Evolutionary conservation across 768 basidiomycete genomes (phyloP), one percentile per base, ranked within the genome.

Genomic region (Thelephora ganbajun): DNA sequence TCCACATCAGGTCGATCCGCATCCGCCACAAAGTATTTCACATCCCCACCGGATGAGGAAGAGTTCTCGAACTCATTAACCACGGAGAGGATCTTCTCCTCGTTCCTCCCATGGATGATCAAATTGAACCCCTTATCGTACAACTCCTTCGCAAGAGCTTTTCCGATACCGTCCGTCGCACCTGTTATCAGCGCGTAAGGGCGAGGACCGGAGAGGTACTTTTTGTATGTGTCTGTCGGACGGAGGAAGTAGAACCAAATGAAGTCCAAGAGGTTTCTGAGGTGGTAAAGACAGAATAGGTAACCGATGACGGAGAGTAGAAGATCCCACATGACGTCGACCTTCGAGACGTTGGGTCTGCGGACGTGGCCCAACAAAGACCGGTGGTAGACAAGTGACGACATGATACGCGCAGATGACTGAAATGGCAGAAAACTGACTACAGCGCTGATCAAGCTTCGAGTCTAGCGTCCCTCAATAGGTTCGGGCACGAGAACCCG

Each of bases 81-180:
- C n/a, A n/a, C n/a, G n/a, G n/a, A n/a, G n/a, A n/a, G n/a, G n/a
- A n/a, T n/a, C n/a, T n/a, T n/a, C n/a, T n/a, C n/a, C n/a, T n/a
- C n/a, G n/a, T n/a, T n/a, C n/a, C n/a, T n/a, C n/a, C n/a, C n/a
- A n/a, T n/a, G n/a, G n/a, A n/a, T n/a, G n/a, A n/a, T n/a, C n/a
- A n/a, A n/a, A n/a, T 54, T 61, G 57, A 61, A 61, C 20, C 60
- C 60, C 23, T 46, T 42, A 16, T 37, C 46, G 47, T 57, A 57
- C n/a, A 61, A 53, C 51, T 61, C 57, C 5, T 46, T 46, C 5
- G 58, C 57, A 6, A 54, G 35, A 1, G 52, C 54, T 44, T 58
- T 59, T 18, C 60, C 60, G 6, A 61, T 61, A n/a, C 60, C 60
- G 45, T 61, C 60, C 12, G 58, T 50, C 0, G 60, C 60, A 1